Evolutionary conservation across 495 filamentous ascomycete genomes (phyloP).

Genomic region (Neurospora sp.): DNA sequence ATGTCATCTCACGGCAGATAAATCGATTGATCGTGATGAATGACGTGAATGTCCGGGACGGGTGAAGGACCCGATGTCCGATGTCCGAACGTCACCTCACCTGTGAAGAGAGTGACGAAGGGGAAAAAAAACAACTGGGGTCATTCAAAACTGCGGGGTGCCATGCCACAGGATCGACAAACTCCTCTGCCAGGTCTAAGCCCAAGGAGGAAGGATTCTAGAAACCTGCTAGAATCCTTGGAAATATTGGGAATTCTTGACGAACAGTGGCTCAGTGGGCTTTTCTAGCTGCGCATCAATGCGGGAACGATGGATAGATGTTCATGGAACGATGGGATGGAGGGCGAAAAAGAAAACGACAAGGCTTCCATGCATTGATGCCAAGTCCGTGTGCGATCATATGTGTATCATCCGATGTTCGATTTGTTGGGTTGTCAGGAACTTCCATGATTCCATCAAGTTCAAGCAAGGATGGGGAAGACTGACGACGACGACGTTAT

Average conservation of each 20-base stretch:
- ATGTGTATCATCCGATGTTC: neutral
- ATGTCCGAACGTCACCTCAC: neutral
- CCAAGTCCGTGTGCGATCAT: neutral
- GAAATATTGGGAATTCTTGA: neutral
- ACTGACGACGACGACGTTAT: neutral
- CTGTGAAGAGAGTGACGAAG: neutral
- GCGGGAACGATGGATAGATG: neutral
- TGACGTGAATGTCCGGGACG: neutral
- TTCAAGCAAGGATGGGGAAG: neutral
- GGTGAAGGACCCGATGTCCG: neutral
- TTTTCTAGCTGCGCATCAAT: neutral
- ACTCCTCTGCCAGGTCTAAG: neutral
- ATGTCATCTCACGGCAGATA: neutral
- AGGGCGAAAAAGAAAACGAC: neutral
- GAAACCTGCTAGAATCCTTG: neutral
- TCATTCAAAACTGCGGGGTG: neutral
- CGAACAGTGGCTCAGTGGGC: neutral
- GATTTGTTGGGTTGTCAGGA: neutral
- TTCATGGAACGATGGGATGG: neutral
- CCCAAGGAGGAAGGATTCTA: neutral
- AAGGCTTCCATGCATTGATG: neutral
- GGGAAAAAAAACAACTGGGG: neutral
- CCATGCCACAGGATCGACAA: neutral
- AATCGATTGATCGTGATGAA: neutral
- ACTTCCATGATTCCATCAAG: neutral